A percentile compares a stretch with the other conserved stretches of the same genome.
Evolutionary conservation across 148 eudicot genomes (phyloP).

Genomic region (Amaranthus cruentus): DNA sequence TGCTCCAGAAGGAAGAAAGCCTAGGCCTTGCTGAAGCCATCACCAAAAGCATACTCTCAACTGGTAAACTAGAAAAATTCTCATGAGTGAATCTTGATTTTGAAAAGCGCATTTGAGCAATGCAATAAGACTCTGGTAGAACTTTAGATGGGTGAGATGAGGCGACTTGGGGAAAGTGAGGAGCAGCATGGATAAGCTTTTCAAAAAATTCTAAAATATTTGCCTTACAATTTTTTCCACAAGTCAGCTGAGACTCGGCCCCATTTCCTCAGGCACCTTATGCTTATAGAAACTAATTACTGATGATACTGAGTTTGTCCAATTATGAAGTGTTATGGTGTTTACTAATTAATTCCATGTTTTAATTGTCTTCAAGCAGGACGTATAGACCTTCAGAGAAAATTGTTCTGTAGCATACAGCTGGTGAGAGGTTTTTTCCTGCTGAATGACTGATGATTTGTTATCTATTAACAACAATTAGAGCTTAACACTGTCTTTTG

Average conservation of each 20-base stretch:
- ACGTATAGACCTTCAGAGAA: slow-evolving; percentile 92
- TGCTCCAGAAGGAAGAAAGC: slow-evolving; percentile 67
- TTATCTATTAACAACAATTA: background rate
- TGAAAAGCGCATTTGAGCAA: background rate
- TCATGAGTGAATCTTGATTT: background rate
- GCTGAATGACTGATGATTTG: background rate
- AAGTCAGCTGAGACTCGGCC: too few relatives aligned
- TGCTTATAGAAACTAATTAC: too few relatives aligned
- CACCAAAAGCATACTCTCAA: slow-evolving; percentile 84
- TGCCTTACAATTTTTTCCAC: too few relatives aligned
- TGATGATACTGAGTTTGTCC: background rate
- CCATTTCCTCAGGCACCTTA: too few relatives aligned
- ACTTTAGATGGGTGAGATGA: too few relatives aligned
- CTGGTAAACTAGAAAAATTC: slow-evolving; percentile 40
- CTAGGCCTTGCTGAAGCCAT: slow-evolving; percentile 98
- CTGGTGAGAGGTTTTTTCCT: slow-evolving; percentile 50
- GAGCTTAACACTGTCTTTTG: slow-evolving; percentile 27
- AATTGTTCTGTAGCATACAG: slow-evolving; percentile 94
- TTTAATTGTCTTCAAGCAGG: slow-evolving; percentile 38
- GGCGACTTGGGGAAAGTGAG: too few relatives aligned
- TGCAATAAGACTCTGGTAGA: too few relatives aligned
- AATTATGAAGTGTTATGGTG: background rate
- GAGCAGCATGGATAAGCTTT: too few relatives aligned
- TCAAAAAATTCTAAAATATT: too few relatives aligned
- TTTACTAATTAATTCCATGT: background rate